Percentiles rank a stretch among this genome's conserved stretches.
Conservation (phyloP, 2,329 filamentous ascomycete genomes). For the Alternaria sp. region DNA sequence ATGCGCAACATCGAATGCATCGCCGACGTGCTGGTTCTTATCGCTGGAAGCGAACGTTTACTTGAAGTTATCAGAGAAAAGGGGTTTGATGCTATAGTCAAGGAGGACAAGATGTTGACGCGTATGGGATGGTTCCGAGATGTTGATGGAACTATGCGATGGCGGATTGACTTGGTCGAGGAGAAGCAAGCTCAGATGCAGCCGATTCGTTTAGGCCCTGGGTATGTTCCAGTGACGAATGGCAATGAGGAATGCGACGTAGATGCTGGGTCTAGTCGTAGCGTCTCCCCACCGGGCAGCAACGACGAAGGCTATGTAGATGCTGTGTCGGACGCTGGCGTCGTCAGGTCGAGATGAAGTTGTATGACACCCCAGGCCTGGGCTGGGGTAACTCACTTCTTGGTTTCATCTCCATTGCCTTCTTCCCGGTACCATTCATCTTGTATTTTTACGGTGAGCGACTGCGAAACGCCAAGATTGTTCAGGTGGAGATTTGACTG, state of each 20-base stretch:
- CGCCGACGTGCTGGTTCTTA: neutral
- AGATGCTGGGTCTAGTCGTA: neutral
- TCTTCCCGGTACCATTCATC: slow-evolving; percentile 17
- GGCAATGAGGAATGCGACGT: neutral
- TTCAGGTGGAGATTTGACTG: neutral
- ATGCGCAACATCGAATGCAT: neutral
- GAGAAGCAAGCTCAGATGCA: neutral
- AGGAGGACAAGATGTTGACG: neutral
- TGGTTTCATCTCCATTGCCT: slow-evolving; percentile 57
- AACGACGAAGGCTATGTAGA: neutral
- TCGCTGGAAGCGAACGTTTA: neutral
- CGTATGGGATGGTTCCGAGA: neutral
- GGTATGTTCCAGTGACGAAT: accelerated
- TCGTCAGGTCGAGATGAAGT: neutral
- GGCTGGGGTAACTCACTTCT: slow-evolving; percentile 66
- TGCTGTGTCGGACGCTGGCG: neutral
- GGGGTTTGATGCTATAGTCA: neutral
- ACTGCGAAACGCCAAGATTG: neutral
- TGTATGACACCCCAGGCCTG: slow-evolving; percentile 65
- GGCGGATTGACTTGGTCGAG: neutral
- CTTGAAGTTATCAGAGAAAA: neutral
- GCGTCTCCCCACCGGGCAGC: neutral
- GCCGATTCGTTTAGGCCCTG: neutral
- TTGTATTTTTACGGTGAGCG: neutral
- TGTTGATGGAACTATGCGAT: neutral